These are phyloP conservation scores for Termitomyces sp. DNA, from an alignment of 768 basidiomycete genomes.

Conservation along the genomic window DNA sequence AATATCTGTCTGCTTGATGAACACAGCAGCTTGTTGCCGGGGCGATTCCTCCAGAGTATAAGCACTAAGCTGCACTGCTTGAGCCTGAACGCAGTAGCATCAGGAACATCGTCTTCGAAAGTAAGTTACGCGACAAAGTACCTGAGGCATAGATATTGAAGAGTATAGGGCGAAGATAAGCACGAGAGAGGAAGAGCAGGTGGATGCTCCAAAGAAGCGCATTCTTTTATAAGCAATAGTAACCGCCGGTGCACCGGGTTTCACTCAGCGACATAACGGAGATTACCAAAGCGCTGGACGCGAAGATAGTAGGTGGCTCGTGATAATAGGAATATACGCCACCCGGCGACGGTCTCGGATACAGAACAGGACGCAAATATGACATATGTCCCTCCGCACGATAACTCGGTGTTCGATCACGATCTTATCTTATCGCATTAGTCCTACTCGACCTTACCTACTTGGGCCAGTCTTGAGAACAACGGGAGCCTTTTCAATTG, in stretches of 20 bases:
- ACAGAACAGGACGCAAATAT: neutral
- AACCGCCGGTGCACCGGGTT: slow-evolving; percentile 8
- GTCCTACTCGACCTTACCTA: neutral
- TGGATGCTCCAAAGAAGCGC: neutral
- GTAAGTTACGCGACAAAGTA: neutral
- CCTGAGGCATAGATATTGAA: slow-evolving; percentile 8
- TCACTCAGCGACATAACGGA: slow-evolving; percentile 8
- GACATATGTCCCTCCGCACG: neutral
- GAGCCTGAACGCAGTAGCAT: neutral
- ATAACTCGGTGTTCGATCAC: too few species aligned
- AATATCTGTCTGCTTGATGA: neutral
- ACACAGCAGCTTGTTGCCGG: neutral
- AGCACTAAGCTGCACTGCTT: neutral
- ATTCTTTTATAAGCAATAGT: slow-evolving; percentile 6
- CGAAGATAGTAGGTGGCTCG: neutral
- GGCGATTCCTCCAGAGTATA: slow-evolving; percentile 1
- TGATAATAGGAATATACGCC: neutral
- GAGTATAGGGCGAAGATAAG: neutral
- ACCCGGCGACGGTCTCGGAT: slow-evolving; percentile 7
- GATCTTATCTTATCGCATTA: slow-evolving; percentile 7
- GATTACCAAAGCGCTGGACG: neutral
- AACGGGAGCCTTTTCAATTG: neutral
- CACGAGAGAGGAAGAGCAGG: neutral
- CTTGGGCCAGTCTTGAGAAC: neutral
- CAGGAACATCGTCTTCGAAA: neutral